These are phyloP conservation scores for Phlebiopsis gigantea DNA, from an alignment of 768 basidiomycete species.

Conservation along the genomic window DNA sequence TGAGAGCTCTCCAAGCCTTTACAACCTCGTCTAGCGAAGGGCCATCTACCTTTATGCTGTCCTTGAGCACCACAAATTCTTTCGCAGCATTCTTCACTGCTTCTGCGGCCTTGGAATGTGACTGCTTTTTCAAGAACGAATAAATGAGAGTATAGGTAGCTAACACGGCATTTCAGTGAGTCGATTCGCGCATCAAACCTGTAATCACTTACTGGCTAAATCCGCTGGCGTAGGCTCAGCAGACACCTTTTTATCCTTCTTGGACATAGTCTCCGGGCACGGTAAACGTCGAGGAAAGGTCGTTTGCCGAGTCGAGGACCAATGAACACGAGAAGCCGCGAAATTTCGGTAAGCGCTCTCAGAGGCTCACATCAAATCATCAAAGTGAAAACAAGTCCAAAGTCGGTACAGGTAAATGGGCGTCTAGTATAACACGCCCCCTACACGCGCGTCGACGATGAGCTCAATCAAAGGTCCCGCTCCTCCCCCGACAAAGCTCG, in stretches of 20 bases:
- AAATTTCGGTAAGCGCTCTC: not conserved
- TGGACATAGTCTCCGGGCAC: not conserved
- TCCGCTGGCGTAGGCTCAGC: constrained; percentile 23
- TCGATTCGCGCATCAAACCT: not conserved
- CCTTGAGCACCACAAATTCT: constrained; percentile 54
- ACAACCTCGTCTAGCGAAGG: constrained; percentile 64
- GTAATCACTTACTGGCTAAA: constrained; percentile 42
- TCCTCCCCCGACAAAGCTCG: constrained; percentile 54
- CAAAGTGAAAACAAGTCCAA: constrained; percentile 11
- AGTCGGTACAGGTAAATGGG: constrained; percentile 7
- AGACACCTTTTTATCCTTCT: not conserved
- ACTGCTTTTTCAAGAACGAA: constrained; percentile 60
- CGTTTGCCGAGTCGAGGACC: not conserved
- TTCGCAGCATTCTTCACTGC: constrained; percentile 73
- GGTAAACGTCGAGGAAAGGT: not conserved
- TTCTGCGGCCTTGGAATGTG: constrained; percentile 65
- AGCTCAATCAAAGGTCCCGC: constrained; percentile 72
- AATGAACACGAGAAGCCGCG: not conserved
- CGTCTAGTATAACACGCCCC: not conserved
- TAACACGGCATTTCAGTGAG: constrained; percentile 21
- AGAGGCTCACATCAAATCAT: not conserved
- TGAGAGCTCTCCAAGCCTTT: constrained; percentile 50
- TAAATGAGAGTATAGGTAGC: constrained; percentile 76
- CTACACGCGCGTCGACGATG: constrained; percentile 18
- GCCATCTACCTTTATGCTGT: constrained; percentile 40